Evolutionary conservation across 768 basidiomycete genomes (phyloP), one percentile per base, ranked within the genome.

Genomic region (Termitomyces sp.): DNA sequence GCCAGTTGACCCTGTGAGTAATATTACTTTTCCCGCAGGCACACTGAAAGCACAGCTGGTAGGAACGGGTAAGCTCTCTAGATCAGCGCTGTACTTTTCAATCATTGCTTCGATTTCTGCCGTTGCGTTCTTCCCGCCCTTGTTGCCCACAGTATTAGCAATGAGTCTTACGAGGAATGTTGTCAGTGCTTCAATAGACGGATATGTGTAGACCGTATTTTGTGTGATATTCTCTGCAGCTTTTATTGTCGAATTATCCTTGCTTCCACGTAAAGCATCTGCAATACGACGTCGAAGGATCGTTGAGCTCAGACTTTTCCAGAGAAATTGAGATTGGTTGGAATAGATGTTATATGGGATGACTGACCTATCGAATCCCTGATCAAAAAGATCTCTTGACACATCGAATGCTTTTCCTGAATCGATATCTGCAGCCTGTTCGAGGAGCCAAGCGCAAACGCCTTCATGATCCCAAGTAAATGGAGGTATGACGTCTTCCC

Each of bases 251-350:
- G 61, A 52, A 33, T 61, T 53, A 4, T 67, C 63, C 6, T 63
- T 59, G 4, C 65, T 59, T 28, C 60, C 51, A 2, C 58, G 56
- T 26, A 77, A 52, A 0, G 70, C 75, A n/a, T 66, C 70, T 14
- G 73, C 26, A 46, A 79, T 73, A 4, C 75, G 71, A 44, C 73
- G 75, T 33, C 70, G 74, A 32, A 79, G 62, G 58, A 75, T 73
- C 0, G 74, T 76, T 5, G 74, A 72, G 14, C 71, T 73, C 47
- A 79, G 62, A 48, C 75, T 76, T 43, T 75, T 43, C 18, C 14
- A 2, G 12, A 30, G 8, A 32, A 13, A 3, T 16, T 28, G 4
- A 49, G n/a, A 10, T 54, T 18, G 2, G 26, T 16, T 4, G 2
- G 23, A 51, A 14, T 0, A 13, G 14, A 51, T 12, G 3, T 53